Evolutionary conservation across 306 rosid species (phyloP).

Genomic region (Purshia tridentata): DNA sequence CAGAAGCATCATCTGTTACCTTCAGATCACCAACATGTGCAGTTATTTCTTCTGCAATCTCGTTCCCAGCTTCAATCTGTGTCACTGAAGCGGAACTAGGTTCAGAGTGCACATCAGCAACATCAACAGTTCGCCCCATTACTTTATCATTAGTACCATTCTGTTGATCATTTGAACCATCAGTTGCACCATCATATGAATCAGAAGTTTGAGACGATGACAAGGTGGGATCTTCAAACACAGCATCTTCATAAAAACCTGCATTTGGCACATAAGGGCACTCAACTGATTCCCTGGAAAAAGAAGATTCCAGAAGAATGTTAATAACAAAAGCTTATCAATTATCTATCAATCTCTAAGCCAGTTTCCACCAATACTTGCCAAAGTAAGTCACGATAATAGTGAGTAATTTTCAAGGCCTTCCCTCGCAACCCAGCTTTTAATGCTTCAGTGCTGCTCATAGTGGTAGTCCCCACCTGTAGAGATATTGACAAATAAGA

Average conservation of each 20-base stretch:
- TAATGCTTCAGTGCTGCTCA: constrained; percentile 77
- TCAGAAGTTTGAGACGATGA: constrained; percentile 42
- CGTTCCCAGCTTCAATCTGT: constrained; percentile 27
- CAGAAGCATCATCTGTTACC: constrained; percentile 46
- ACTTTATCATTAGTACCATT: constrained; percentile 24
- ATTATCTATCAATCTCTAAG: constrained; percentile 11
- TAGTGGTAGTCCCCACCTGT: constrained; percentile 89
- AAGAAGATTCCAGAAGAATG: constrained; percentile 19
- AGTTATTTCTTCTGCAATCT: constrained; percentile 40
- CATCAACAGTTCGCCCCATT: constrained; percentile 38
- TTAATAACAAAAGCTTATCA: constrained; percentile 8
- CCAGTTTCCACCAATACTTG: constrained; percentile 40
- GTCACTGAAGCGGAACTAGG: constrained; percentile 24
- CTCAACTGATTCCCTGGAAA: constrained; percentile 78
- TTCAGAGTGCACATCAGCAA: constrained; percentile 34
- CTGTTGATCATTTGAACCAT: constrained; percentile 42
- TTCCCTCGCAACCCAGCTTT: constrained; percentile 90
- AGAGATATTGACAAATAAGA: constrained; percentile 4
- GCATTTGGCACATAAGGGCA: constrained; percentile 77
- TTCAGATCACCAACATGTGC: constrained; percentile 51
- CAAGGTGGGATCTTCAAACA: constrained; percentile 74
- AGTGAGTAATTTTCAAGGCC: constrained; percentile 83
- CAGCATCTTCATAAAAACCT: constrained; percentile 82
- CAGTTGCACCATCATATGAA: constrained; percentile 34
- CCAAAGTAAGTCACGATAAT: constrained; percentile 83